Evolutionary conservation across 2,329 filamentous ascomycete genomes (phyloP), one percentile per base, ranked within the genome.

Genomic region (Beauveria sp.): DNA sequence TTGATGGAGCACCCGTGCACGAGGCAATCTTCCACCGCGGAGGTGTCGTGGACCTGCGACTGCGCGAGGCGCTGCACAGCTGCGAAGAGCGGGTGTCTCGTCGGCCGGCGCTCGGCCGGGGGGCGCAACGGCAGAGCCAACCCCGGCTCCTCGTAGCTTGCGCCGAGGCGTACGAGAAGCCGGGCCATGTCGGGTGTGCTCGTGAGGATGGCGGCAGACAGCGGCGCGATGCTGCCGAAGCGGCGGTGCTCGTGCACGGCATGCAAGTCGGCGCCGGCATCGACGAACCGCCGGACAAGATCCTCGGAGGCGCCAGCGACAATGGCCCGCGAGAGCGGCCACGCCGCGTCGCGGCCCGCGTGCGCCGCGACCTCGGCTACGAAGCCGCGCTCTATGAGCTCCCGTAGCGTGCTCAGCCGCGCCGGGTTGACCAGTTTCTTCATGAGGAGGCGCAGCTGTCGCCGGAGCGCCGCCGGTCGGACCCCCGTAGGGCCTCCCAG

Each of bases 241-340:
- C 22, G 22, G 22, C 30, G 26, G 24, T 51, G 55, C 46, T 51
- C 55, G 24, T 58, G 46, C 55, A 37, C 20, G n/a, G 46, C 24
- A 9, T 43, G 37, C 9, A 58, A 34, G 46, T 40, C 20, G 16
- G 55, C 55, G 22, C 55, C 46, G 34, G 34, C 43, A 7, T 58
- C 46, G 24, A 58, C 10, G 37, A 58, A 24, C 3, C 20, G n/a
- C 47, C 30, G 44, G 34, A 30, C 46, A 2, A 58, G 24, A 9
- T 50, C 37, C 9, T 41, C 34, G 3, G 44, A 50, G 3, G 55
- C 55, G 18, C 55, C 55, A 6, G 55, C 55, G 5, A 58, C 16
- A 6, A 58, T 58, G 46, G 46, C 55, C 16, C 55, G 55, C 34
- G 55, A 47, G 20, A 58, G 22, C 34, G 55, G 55, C 55, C 55